phyloP scores from a whole-genome alignment of 257 asterid genomes.

The Mentha longifolia region DNA sequence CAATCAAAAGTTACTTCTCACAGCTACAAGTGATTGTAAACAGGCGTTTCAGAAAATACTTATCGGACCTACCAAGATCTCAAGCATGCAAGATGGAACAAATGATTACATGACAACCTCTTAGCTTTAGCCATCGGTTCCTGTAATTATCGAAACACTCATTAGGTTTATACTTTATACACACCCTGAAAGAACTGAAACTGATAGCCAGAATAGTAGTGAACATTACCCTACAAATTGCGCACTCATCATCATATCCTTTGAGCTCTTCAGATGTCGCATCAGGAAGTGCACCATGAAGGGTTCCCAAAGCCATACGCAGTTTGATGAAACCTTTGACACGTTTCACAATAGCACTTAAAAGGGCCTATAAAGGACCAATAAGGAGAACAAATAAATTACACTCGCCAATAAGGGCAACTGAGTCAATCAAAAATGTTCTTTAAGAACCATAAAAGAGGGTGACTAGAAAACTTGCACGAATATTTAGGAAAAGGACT shows the following conservation, averaged over 20 bases:
- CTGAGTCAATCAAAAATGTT: slow-evolving; percentile 24
- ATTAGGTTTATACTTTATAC: slow-evolving; percentile 37
- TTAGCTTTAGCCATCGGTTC: slow-evolving; percentile 98
- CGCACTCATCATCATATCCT: slow-evolving; percentile 91
- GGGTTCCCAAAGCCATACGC: slow-evolving; percentile 80
- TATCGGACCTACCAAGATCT: slow-evolving; percentile 74
- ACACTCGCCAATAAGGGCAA: slow-evolving; percentile 11
- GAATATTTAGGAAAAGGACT: slow-evolving; percentile 83
- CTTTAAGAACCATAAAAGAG: slow-evolving; percentile 14
- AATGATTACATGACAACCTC: slow-evolving; percentile 88
- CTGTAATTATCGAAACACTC: slow-evolving; percentile 45
- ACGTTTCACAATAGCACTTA: slow-evolving; percentile 83
- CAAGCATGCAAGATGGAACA: slow-evolving; percentile 93
- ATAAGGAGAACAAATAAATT: slow-evolving; percentile 16
- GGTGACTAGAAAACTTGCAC: slow-evolving; percentile 56
- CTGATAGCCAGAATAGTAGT: slow-evolving; percentile 14
- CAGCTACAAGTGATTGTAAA: slow-evolving; percentile 6
- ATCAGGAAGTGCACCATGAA: slow-evolving; percentile 94
- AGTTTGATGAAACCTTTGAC: slow-evolving; percentile 76
- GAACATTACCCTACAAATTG: slow-evolving; percentile 84
- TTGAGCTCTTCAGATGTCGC: slow-evolving; percentile 83
- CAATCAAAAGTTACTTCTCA: slow-evolving; percentile 22
- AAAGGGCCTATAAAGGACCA: slow-evolving; percentile 59
- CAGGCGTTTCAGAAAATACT: slow-evolving; percentile 18
- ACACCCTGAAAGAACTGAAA: slow-evolving; percentile 30